Evolutionary conservation across 106 monocot species (phyloP).

Genomic region (Acorus gramineus): DNA sequence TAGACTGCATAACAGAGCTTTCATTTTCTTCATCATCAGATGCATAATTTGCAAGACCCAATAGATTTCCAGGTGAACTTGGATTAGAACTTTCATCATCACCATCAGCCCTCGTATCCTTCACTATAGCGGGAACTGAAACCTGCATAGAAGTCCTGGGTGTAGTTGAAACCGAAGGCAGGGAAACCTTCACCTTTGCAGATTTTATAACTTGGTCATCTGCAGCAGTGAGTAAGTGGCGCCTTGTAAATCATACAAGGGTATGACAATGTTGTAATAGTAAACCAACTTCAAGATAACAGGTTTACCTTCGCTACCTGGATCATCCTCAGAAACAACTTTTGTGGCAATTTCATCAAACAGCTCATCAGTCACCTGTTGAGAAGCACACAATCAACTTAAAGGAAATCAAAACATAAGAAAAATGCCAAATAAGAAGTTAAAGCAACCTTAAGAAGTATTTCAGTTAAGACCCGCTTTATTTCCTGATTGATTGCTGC

Average conservation of each 20-base stretch:
- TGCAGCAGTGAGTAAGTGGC: not conserved
- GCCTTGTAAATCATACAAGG: not conserved
- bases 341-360: conserved; percentile 36
- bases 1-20: conserved; percentile 1
- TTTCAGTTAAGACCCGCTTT: conserved; percentile 26
- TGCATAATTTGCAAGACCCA: conserved; percentile 26
- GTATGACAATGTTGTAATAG: not conserved
- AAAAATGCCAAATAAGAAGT: not conserved
- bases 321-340: conserved; percentile 22
- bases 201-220: too few species aligned
- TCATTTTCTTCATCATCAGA: conserved; percentile 16
- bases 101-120: not conserved
- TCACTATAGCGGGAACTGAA: conserved; percentile 1
- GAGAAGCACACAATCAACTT: not conserved
- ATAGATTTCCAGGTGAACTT: conserved; percentile 11
- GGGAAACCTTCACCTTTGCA: conserved; percentile 2
- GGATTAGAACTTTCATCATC: conserved; percentile 4
- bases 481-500: conserved; percentile 29
- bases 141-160: conserved; percentile 9
- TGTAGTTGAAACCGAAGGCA: conserved; percentile 5
- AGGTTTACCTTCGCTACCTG: conserved; percentile 8
- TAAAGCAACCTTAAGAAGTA: conserved; percentile 20
- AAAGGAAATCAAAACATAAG: not conserved
- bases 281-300: not conserved
- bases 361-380: conserved; percentile 26